phyloP scores from a whole-genome alignment of 2,329 filamentous ascomycete genomes.

The Ceratocystis cubensis region DNA sequence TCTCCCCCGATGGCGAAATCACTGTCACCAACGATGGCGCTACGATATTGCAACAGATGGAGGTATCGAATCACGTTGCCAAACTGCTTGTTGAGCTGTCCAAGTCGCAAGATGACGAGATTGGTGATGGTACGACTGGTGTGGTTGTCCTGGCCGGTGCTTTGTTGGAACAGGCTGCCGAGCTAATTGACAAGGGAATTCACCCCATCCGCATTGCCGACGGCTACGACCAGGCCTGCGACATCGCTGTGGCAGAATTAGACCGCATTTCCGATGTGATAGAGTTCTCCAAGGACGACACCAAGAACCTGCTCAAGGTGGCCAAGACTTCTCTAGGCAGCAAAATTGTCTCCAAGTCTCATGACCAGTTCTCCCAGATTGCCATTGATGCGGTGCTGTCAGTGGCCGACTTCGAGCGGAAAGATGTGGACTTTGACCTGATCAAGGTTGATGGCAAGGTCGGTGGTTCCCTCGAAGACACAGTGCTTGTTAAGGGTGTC shows the following conservation, averaged over 20 bases:
- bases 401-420: conserved; percentile 87
- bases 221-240: conserved; percentile 93
- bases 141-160: conserved; percentile 93
- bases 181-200: conserved; percentile 98
- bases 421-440: conserved; percentile 95
- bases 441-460: conserved; percentile 99
- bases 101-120: conserved; percentile 97
- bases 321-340: conserved; percentile 91
- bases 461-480: conserved; percentile 84
- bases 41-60: conserved; percentile 96
- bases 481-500: conserved; percentile 89
- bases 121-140: conserved; percentile 94
- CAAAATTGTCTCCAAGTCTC: conserved; percentile 98
- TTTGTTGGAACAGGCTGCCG: conserved; percentile 87
- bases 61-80: conserved; percentile 95
- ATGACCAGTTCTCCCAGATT: conserved; percentile 96
- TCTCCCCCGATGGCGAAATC: conserved; percentile 96
- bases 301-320: conserved; percentile 79
- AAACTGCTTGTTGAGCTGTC: conserved; percentile 94
- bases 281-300: conserved; percentile 68
- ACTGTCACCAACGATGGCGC: conserved; percentile 98
- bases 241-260: conserved; percentile 84
- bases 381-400: conserved; percentile 94
- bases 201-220: conserved; percentile 98
- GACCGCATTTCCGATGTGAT: conserved; percentile 89